These are phyloP conservation scores for Fusarium globosum DNA, from an alignment of 2,329 filamentous ascomycete species.

Conservation along the genomic window DNA sequence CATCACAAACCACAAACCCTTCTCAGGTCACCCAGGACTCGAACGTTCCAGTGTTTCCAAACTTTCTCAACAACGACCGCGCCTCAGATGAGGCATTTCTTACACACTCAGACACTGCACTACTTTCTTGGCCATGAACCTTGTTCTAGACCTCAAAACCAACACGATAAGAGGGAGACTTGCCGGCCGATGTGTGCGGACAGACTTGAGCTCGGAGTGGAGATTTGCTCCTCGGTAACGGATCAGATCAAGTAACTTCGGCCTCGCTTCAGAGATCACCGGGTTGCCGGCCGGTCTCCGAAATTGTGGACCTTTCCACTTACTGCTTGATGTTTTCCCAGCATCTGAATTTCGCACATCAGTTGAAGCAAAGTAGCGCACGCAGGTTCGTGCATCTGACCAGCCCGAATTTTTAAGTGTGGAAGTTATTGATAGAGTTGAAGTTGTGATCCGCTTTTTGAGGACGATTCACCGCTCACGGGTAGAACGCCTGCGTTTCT, in stretches of 20 bases:
- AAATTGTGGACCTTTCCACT: slow-evolving; percentile 18
- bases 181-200: slow-evolving; percentile 15
- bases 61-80: neutral
- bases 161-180: slow-evolving; percentile 8
- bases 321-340: neutral
- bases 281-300: slow-evolving; percentile 12
- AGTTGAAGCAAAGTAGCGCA: slow-evolving; percentile 9
- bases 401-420: slow-evolving; percentile 21
- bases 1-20: neutral
- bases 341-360: neutral
- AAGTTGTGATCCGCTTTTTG: neutral
- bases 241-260: slow-evolving; percentile 30
- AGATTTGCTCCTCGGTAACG: slow-evolving; percentile 31
- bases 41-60: neutral
- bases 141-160: slow-evolving; percentile 11
- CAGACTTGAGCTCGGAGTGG: slow-evolving; percentile 26
- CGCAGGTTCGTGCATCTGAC: slow-evolving; percentile 14
- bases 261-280: slow-evolving; percentile 5
- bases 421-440: slow-evolving; percentile 15
- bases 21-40: neutral
- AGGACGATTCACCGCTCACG: neutral
- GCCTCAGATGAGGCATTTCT: slow-evolving; percentile 27
- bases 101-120: neutral
- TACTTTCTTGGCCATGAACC: slow-evolving; percentile 27
- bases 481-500: slow-evolving; percentile 9